These are phyloP conservation scores for Calonectria pauciramosa DNA, from an alignment of 2,329 filamentous ascomycete species.

Conservation along the genomic window DNA sequence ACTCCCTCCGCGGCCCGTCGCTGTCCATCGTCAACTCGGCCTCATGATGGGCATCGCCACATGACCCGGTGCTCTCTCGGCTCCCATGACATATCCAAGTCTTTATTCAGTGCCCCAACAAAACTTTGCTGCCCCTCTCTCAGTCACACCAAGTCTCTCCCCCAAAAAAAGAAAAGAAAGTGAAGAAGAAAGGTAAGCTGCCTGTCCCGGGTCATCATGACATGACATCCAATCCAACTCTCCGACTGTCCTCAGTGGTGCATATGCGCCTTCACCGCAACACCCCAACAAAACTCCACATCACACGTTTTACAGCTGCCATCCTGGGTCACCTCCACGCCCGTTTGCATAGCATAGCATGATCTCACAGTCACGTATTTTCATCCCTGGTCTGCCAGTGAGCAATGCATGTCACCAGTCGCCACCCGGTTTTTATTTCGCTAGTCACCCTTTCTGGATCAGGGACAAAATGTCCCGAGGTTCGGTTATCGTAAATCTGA, in stretches of 20 bases:
- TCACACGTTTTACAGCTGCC: slow-evolving; percentile 17
- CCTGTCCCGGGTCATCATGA: slow-evolving; percentile 9
- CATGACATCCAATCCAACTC: slow-evolving; percentile 13
- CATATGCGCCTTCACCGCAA: slow-evolving; percentile 41
- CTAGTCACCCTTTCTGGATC: background rate
- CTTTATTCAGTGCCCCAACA: background rate
- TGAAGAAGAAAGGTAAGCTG: slow-evolving; percentile 8
- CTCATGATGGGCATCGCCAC: background rate
- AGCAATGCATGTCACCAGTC: slow-evolving; percentile 7
- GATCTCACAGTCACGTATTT: background rate
- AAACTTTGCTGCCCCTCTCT: background rate
- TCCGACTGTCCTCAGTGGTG: slow-evolving; percentile 26
- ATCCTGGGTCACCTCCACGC: slow-evolving; percentile 11
- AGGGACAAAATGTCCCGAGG: background rate
- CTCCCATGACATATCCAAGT: background rate
- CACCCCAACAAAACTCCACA: slow-evolving; percentile 36
- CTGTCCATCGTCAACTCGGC: background rate
- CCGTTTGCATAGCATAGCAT: slow-evolving; percentile 11
- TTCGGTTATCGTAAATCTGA: background rate
- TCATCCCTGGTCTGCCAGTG: background rate
- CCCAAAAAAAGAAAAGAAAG: background rate
- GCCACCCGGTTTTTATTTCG: background rate
- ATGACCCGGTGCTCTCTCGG: background rate
- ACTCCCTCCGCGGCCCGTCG: background rate
- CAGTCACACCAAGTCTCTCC: background rate